A percentile compares a stretch with the other conserved stretches of the same genome.
Conservation (phyloP, 352 stramenopile genomes). For the Phytophthora hibernalis region DNA sequence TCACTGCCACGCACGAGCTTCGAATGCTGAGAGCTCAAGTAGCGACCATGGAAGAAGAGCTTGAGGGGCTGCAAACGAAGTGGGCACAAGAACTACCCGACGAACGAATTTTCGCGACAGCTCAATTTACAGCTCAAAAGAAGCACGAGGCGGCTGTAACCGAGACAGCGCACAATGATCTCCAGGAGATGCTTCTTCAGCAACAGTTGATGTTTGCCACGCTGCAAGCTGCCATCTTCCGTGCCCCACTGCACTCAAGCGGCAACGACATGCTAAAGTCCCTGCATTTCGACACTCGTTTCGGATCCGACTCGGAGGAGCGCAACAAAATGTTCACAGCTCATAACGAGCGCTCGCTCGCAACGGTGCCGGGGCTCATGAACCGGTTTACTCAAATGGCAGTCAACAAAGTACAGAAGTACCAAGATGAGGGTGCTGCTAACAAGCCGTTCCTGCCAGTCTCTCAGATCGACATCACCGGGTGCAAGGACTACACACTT, state of each 20-base stretch:
- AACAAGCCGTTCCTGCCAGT: conserved; percentile 23
- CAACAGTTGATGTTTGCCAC: conserved; percentile 61
- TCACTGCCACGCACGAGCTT: conserved; percentile 32
- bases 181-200: conserved; percentile 48
- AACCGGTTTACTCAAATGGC: conserved; percentile 30
- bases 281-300: conserved; percentile 29
- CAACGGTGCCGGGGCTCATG: conserved; percentile 25
- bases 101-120: conserved; percentile 17
- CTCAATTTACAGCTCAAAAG: conserved; percentile 45
- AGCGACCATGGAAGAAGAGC: conserved; percentile 33
- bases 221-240: conserved; percentile 41
- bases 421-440: conserved; percentile 8
- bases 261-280: conserved; percentile 26
- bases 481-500: conserved; percentile 35
- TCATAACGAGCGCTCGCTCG: conserved; percentile 29
- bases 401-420: conserved; percentile 30
- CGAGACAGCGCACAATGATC: conserved; percentile 23
- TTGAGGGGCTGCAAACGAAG: conserved; percentile 20
- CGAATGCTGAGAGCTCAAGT: conserved; percentile 30
- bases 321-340: conserved; percentile 24
- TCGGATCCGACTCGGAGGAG: conserved; percentile 17
- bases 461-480: conserved; percentile 40
- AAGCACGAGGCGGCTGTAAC: conserved; percentile 42
- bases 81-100: conserved; percentile 32
- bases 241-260: conserved; percentile 36